phyloP scores from a whole-genome alignment of 2,329 filamentous ascomycete species.

The Ophiostoma tasmaniense region DNA sequence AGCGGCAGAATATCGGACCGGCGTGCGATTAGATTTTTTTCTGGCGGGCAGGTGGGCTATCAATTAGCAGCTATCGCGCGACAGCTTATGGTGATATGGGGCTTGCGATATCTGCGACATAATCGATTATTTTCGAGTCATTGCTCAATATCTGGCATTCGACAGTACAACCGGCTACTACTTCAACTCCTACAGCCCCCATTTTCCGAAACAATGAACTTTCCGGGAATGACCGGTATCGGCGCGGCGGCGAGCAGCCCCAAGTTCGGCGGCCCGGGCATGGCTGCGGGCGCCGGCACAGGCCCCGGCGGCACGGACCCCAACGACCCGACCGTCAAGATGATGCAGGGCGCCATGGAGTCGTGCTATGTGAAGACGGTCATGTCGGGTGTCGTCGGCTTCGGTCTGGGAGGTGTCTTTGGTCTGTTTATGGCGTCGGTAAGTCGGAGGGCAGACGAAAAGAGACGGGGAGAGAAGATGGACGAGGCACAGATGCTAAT shows the following conservation, averaged over 20 bases:
- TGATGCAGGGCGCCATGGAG: conserved; percentile 84
- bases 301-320: conserved; percentile 24
- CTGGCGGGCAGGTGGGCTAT: conserved; percentile 1
- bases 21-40: conserved; percentile 18
- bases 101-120: not conserved
- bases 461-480: not conserved
- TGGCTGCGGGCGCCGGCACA: conserved; percentile 22
- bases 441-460: conserved; percentile 24
- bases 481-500: not conserved
- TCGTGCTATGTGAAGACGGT: conserved; percentile 82
- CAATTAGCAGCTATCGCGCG: not conserved
- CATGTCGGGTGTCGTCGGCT: conserved; percentile 87
- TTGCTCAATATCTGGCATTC: not conserved
- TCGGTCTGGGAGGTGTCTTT: conserved; percentile 86
- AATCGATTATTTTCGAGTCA: not conserved
- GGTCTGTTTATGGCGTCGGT: conserved; percentile 97
- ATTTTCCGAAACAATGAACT: conserved; percentile 24
- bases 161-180: not conserved
- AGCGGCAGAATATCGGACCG: conserved; percentile 32
- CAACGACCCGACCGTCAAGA: conserved; percentile 45
- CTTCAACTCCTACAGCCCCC: not conserved
- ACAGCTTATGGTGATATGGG: not conserved
- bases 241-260: not conserved
- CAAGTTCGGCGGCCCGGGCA: conserved; percentile 28
- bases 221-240: conserved; percentile 23